Evolutionary conservation across 2,329 filamentous ascomycete genomes (phyloP), one percentile per base, ranked within the genome.

Genomic region (Trichoderma simmonsii): DNA sequence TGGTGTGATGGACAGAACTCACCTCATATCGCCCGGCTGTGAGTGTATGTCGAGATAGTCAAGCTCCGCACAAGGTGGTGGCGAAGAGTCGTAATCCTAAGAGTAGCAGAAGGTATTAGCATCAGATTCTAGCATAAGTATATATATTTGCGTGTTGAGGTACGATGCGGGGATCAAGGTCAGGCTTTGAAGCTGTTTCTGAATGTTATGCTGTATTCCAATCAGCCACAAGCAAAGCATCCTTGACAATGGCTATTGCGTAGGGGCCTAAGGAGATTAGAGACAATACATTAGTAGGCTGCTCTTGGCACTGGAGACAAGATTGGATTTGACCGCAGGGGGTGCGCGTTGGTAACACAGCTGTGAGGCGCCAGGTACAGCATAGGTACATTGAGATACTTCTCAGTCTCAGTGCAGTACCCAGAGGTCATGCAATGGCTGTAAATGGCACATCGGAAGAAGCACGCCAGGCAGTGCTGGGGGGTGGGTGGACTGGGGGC

Each of bases 61-160:
- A 79, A 88, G 82, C 79, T 84, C 85, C 77, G 79, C 72, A 67
- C 75, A 77, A 73, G 81, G 81, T 78, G 83, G 81, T 80, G 86
- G 83, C 80, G 86, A 85, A 79, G 85, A 83, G 80, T 87, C 85
- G 81, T 87, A 88, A 78, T 87, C 86, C 85, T 88, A 83, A 18
- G 39, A 36, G 57, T 79, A 83, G 76, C 75, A 79, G 74, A 63
- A 75, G 56, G 64, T 60, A 76, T 79, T 76, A 80, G 77, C 74
- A 69, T 71, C 65, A 72, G 67, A 57, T 59, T 72, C 63, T 21
- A 34, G n/a, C n/a, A 54, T 9, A 5, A 48, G n/a, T 71, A 66
- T 74, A 71, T 72, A 71, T 70, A 30, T 51, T 36, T 39, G 21
- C 21, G 2, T 39, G 56, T 34, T 39, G 59, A 57, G 36, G 24